Conservation (phyloP, 192 early-diverging fungal genomes). For the Podila minutissima region DNA sequence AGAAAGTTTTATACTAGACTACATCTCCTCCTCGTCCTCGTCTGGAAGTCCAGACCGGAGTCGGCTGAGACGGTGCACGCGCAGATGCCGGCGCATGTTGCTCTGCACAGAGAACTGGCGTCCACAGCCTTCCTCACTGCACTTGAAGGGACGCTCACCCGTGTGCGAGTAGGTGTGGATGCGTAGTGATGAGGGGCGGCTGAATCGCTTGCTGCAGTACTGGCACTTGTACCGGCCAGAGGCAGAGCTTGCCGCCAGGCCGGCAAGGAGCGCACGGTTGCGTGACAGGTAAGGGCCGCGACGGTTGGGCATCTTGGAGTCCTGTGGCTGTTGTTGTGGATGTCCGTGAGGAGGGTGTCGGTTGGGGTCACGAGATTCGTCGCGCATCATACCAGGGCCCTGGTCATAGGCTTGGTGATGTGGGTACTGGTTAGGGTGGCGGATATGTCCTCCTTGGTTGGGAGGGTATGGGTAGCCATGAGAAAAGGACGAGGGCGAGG, state of each 20-base stretch:
- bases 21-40: not conserved
- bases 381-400: not conserved
- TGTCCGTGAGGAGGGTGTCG: not conserved
- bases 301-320: constrained; percentile 7
- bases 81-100: constrained; percentile 79
- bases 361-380: not conserved
- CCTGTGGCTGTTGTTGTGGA: not conserved
- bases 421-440: not conserved
- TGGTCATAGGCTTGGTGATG: not conserved
- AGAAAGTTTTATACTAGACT: not conserved
- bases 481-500: no score
- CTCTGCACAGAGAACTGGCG: constrained; percentile 77
- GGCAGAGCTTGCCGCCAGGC: constrained; percentile 19
- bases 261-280: constrained; percentile 31
- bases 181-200: constrained; percentile 72
- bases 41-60: constrained; percentile 21
- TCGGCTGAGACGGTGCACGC: constrained; percentile 61
- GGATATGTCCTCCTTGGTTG: not conserved
- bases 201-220: constrained; percentile 71
- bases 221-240: constrained; percentile 66
- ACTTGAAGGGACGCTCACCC: constrained; percentile 79
- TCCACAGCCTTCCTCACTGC: constrained; percentile 68
- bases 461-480: not conserved
- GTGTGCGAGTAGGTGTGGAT: constrained; percentile 82
- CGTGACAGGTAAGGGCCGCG: constrained; percentile 38